These are phyloP conservation scores for Geotrichum ghanense DNA, from an alignment of 805 yeast genomes.

Conservation along the genomic window DNA sequence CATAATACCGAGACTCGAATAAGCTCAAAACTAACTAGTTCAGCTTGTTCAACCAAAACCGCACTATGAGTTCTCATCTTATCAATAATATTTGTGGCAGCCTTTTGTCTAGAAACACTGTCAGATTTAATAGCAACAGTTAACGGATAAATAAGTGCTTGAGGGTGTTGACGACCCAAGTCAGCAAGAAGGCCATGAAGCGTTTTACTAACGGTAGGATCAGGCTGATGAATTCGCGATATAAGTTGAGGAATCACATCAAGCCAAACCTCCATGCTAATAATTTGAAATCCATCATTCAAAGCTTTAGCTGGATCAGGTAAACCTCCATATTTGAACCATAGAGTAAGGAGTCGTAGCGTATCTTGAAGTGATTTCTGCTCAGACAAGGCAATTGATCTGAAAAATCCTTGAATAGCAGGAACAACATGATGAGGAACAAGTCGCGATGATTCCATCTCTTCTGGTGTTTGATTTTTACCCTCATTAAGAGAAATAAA, in stretches of 20 bases:
- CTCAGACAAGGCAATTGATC: conserved; percentile 78
- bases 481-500: conserved; percentile 46
- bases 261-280: conserved; percentile 86
- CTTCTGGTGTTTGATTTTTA: conserved; percentile 8
- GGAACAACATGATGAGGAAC: conserved; percentile 87
- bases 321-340: conserved; percentile 95
- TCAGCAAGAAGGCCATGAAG: conserved; percentile 72
- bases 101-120: conserved; percentile 76
- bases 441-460: conserved; percentile 20
- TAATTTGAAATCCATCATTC: conserved; percentile 81
- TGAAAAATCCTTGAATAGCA: conserved; percentile 92
- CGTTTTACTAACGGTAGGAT: conserved; percentile 69
- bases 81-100: conserved; percentile 84
- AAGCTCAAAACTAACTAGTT: conserved; percentile 83
- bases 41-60: conserved; percentile 79
- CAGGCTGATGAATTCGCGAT: conserved; percentile 93
- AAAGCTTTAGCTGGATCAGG: conserved; percentile 86
- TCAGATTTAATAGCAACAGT: conserved; percentile 95
- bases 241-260: conserved; percentile 93
- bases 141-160: conserved; percentile 87
- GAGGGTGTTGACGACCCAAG: conserved; percentile 92
- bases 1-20: conserved; percentile 91
- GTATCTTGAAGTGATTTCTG: conserved; percentile 90
- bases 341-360: conserved; percentile 73
- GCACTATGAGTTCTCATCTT: conserved; percentile 87